These are phyloP conservation scores for Colletotrichum limetticola DNA, from an alignment of 2,329 filamentous ascomycete genomes.

Conservation along the genomic window DNA sequence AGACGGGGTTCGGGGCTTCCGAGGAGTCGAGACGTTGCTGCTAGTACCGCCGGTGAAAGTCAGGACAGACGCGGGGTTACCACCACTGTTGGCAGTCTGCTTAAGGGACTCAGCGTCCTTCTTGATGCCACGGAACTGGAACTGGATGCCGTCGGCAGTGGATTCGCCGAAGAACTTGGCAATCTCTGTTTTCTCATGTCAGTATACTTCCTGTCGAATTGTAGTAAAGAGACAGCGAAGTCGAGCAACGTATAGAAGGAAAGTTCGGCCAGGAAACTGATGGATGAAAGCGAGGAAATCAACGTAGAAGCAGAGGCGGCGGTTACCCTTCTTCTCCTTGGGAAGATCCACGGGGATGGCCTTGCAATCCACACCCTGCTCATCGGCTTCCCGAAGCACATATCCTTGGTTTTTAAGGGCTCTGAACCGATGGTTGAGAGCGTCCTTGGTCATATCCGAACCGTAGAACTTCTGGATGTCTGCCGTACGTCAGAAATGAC, in stretches of 20 bases:
- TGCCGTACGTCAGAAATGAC: constrained; percentile 41
- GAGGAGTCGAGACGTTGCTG: constrained; percentile 42
- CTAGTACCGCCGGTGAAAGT: constrained; percentile 40
- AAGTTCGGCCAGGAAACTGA: background rate
- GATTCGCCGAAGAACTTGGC: constrained; percentile 69
- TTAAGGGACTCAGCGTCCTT: constrained; percentile 61
- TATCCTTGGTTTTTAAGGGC: constrained; percentile 55
- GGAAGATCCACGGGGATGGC: constrained; percentile 51
- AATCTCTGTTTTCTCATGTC: constrained; percentile 56
- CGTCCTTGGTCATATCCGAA: constrained; percentile 58
- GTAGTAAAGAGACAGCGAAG: background rate
- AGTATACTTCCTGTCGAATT: background rate
- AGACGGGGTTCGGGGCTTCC: constrained; percentile 33
- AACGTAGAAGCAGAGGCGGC: background rate
- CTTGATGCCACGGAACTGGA: constrained; percentile 69
- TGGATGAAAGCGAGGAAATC: background rate
- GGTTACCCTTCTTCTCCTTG: constrained; percentile 52
- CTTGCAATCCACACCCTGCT: constrained; percentile 53
- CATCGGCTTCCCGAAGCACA: constrained; percentile 49
- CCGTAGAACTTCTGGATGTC: constrained; percentile 60
- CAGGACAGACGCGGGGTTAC: constrained; percentile 57
- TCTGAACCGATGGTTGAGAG: constrained; percentile 64
- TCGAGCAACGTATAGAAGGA: background rate
- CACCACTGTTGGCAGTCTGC: constrained; percentile 53
- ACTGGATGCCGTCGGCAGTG: constrained; percentile 67